phyloP scores from a whole-genome alignment of 176 grass and related monocot genomes.

The Cocos nucifera region DNA sequence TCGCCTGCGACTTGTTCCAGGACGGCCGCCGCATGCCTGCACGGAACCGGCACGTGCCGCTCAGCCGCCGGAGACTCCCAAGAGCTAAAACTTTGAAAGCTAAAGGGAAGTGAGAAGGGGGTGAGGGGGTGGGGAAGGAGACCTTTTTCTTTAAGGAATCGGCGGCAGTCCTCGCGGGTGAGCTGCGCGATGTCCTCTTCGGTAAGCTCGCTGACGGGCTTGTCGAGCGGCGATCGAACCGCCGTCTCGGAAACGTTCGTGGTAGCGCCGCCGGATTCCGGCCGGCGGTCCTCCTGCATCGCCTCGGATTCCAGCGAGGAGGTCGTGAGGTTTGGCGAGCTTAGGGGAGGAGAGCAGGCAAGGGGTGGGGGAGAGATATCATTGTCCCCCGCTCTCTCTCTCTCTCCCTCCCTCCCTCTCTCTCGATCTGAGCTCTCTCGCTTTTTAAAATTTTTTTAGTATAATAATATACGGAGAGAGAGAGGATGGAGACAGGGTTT shows the following conservation, averaged over 20 bases:
- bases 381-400: too few species aligned
- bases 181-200: constrained; percentile 50
- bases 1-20: constrained; percentile 53
- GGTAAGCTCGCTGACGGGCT: constrained; percentile 29
- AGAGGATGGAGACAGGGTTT: too few species aligned
- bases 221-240: constrained; percentile 22
- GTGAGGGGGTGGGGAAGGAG: too few species aligned
- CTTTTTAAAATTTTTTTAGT: too few species aligned
- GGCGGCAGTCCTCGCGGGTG: constrained; percentile 42
- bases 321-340: too few species aligned
- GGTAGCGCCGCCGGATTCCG: background rate
- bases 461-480: too few species aligned
- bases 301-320: too few species aligned
- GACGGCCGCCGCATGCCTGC: constrained; percentile 47
- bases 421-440: too few species aligned
- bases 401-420: too few species aligned
- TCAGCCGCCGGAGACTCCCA: background rate
- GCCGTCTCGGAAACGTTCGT: constrained; percentile 9
- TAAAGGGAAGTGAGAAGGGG: background rate
- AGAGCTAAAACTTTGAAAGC: background rate
- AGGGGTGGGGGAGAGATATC: too few species aligned
- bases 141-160: constrained; percentile 51
- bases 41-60: background rate
- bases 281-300: too few species aligned
- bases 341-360: too few species aligned